These are phyloP conservation scores for Stephania japonica DNA, from an alignment of 164 flowering plant species.

Conservation along the genomic window DNA sequence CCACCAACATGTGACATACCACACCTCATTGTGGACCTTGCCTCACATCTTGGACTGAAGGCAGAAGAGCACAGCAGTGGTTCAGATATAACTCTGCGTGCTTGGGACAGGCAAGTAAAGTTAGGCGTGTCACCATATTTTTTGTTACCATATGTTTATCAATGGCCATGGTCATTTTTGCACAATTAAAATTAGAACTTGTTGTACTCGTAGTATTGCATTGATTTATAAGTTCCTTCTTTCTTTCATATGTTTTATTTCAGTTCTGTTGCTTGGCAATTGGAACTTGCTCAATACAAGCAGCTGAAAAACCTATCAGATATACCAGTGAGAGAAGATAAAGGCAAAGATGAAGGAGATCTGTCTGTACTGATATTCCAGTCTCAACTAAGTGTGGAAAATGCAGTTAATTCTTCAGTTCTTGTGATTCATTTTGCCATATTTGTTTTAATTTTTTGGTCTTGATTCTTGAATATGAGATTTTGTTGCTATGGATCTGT, in stretches of 20 bases:
- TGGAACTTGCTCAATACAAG: slow-evolving; percentile 43
- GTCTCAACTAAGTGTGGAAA: slow-evolving; percentile 69
- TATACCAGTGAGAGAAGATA: slow-evolving; percentile 20
- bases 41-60: slow-evolving; percentile 65
- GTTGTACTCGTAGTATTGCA: not conserved
- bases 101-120: slow-evolving; percentile 75
- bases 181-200: not conserved
- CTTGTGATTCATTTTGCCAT: slow-evolving; percentile 4
- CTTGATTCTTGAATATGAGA: not conserved
- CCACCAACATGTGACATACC: slow-evolving; percentile 67
- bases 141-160: not conserved
- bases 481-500: not conserved
- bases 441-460: not conserved
- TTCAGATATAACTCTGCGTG: slow-evolving; percentile 72
- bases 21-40: slow-evolving; percentile 62
- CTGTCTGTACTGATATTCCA: slow-evolving; percentile 65
- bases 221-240: not conserved
- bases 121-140: not conserved
- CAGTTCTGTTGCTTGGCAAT: slow-evolving; percentile 91
- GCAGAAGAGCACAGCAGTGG: slow-evolving; percentile 53
- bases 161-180: not conserved
- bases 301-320: slow-evolving; percentile 26
- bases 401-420: slow-evolving; percentile 41
- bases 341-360: slow-evolving; percentile 31
- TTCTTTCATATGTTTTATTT: slow-evolving; percentile 15